phyloP scores from a whole-genome alignment of 2,329 filamentous ascomycete species.

The Fusarium abutilonis region DNA sequence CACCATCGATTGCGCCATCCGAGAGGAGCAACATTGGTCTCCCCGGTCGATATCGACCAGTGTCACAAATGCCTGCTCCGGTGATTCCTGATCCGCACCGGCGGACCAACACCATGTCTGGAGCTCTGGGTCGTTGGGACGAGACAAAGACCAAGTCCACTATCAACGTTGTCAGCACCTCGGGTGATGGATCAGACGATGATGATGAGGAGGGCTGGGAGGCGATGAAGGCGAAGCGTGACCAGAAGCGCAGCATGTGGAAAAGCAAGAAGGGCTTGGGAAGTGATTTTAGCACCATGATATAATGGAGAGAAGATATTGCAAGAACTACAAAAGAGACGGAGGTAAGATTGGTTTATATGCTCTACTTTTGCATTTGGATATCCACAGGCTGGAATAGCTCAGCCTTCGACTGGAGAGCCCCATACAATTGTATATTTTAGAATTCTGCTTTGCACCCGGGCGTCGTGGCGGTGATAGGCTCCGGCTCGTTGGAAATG shows the following conservation, averaged over 20 bases:
- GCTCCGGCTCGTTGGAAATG: constrained; percentile 39
- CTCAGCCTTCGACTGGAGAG: constrained; percentile 29
- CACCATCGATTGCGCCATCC: constrained; percentile 91
- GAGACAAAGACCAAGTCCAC: constrained; percentile 49
- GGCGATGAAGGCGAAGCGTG: constrained; percentile 74
- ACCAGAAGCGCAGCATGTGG: constrained; percentile 75
- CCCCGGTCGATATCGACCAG: constrained; percentile 89
- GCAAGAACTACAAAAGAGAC: constrained; percentile 37
- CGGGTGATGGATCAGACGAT: constrained; percentile 58
- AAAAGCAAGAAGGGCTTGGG: constrained; percentile 66
- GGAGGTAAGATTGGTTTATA: constrained; percentile 45
- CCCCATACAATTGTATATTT: constrained; percentile 45
- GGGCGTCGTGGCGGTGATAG: constrained; percentile 45
- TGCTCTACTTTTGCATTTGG: constrained; percentile 43
- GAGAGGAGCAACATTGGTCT: constrained; percentile 94
- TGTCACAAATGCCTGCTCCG: constrained; percentile 69
- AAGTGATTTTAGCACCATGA: constrained; percentile 60
- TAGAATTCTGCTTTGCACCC: constrained; percentile 43
- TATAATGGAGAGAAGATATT: constrained; percentile 46
- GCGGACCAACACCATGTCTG: constrained; percentile 50
- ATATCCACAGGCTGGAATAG: constrained; percentile 40
- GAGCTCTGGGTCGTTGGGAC: constrained; percentile 46
- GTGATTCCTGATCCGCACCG: constrained; percentile 47
- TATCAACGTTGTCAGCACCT: constrained; percentile 53
- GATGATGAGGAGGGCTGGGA: constrained; percentile 77